Evolutionary conservation across 2,329 filamentous ascomycete genomes (phyloP).

Genomic region (Blumeriella jaapii): DNA sequence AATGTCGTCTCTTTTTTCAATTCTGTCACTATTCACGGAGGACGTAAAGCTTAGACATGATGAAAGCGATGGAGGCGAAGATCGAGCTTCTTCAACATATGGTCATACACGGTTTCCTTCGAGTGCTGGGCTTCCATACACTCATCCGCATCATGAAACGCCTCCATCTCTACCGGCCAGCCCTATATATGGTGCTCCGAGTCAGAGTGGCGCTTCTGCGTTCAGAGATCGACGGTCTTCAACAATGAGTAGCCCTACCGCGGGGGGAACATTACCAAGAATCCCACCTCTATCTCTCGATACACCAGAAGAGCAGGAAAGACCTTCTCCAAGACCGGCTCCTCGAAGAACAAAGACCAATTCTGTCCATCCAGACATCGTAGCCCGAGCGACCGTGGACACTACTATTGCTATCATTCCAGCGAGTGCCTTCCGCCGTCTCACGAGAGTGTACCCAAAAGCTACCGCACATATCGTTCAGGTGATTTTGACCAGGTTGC

Average conservation of each 20-base stretch:
- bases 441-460: slow-evolving; percentile 91
- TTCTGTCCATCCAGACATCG: slow-evolving; percentile 91
- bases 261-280: slow-evolving; percentile 36
- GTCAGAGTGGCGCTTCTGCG: slow-evolving; percentile 33
- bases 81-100: slow-evolving; percentile 27
- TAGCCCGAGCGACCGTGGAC: slow-evolving; percentile 89
- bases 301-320: slow-evolving; percentile 22
- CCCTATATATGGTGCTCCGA: slow-evolving; percentile 23
- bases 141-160: slow-evolving; percentile 20
- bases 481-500: slow-evolving; percentile 87
- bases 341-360: slow-evolving; percentile 42
- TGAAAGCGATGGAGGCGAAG: slow-evolving; percentile 38
- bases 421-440: slow-evolving; percentile 82
- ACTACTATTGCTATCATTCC: slow-evolving; percentile 98
- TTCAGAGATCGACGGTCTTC: slow-evolving; percentile 36
- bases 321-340: slow-evolving; percentile 23
- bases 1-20: slow-evolving; percentile 97
- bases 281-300: slow-evolving; percentile 72
- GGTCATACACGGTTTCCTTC: slow-evolving; percentile 19
- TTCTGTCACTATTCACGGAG: slow-evolving; percentile 93
- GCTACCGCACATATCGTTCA: slow-evolving; percentile 96
- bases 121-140: slow-evolving; percentile 19
- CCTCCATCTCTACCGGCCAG: slow-evolving; percentile 26
- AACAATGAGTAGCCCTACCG: slow-evolving; percentile 24
- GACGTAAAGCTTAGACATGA: slow-evolving; percentile 70